Evolutionary conservation across 345 rosid genomes (phyloP).

Genomic region (Acer negundo): DNA sequence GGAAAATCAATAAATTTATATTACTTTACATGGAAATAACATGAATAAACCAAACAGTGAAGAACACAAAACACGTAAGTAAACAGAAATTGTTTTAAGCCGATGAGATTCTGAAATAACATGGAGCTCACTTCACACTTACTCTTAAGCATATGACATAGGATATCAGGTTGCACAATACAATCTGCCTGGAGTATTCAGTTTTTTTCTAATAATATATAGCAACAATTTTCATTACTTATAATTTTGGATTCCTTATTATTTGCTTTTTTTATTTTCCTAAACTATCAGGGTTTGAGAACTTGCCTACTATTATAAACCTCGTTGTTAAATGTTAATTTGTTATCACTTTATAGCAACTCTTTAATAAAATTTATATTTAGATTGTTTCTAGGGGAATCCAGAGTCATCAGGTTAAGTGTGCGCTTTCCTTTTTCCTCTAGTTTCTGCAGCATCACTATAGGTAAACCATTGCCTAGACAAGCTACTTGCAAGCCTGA

Average conservation of each 20-base stretch:
- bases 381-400: not conserved
- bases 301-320: not conserved
- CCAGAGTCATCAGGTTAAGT: not conserved
- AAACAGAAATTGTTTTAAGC: constrained; percentile 11
- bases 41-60: constrained; percentile 1
- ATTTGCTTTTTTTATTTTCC: not conserved
- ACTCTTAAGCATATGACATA: not conserved
- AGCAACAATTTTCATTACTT: not conserved
- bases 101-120: constrained; percentile 5
- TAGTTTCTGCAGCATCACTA: not conserved
- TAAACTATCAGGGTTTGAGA: not conserved
- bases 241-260: not conserved
- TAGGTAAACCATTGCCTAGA: not conserved
- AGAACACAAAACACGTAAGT: constrained; percentile 10
- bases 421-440: not conserved
- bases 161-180: not conserved
- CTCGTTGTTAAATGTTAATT: too few relatives aligned
- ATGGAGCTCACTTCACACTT: constrained; percentile 6
- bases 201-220: not conserved
- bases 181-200: not conserved
- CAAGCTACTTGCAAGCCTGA: constrained; percentile 1
- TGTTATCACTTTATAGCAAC: not conserved
- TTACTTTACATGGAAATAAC: not conserved
- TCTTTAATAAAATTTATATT: not conserved
- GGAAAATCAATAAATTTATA: constrained; percentile 18